Evolutionary conservation across 352 stramenopile genomes (phyloP), one percentile per base, ranked within the genome.

Genomic region (Phytophthora agathidicida): DNA sequence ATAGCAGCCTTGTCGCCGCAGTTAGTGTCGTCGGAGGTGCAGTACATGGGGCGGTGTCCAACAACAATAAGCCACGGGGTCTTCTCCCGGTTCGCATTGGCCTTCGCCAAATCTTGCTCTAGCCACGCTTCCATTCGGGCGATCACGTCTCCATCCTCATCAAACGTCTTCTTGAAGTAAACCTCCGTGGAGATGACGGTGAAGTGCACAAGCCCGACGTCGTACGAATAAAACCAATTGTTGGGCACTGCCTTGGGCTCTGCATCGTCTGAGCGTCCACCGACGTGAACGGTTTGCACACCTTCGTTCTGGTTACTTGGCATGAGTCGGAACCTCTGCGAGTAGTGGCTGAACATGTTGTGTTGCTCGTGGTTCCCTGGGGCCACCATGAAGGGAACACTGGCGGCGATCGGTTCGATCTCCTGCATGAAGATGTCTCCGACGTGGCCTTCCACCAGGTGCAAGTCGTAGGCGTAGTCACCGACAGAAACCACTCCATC

Each of bases 331-430:
- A 96, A 96, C 11, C 83, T 77, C 60, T 95, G 69, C 13, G 85
- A 89, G 79, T 94, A 94, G 70, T 96, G 83, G 31, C 68, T 80
- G 61, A 95, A 94, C 35, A 77, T 64, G 44, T 84, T 84, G 60
- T 96, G 73, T 7, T 73, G 86, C 50, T 98, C 91, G 71, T 98
- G 91, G 65, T 98, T 98, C 26, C 91, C 91, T 1, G 86, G 82
- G 4, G 78, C 77, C 31, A 96, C 86, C 88, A 97, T 96, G 65
- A 95, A 97, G 1, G 90, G 89, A 28, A 95, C 75, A 16, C 60
- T 67, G 3, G 83, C 78, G 4, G 86, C 87, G 35, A 96, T 92
- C 1, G 82, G 77, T 30, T 96, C 77, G 59, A 96, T 93, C 59
- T 92, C 77, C 28, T 90, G 80, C 86, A 97, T 93, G 70, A 93